Evolutionary conservation across 2,329 filamentous ascomycete genomes (phyloP).

Genomic region (Domatiomyces globalis): DNA sequence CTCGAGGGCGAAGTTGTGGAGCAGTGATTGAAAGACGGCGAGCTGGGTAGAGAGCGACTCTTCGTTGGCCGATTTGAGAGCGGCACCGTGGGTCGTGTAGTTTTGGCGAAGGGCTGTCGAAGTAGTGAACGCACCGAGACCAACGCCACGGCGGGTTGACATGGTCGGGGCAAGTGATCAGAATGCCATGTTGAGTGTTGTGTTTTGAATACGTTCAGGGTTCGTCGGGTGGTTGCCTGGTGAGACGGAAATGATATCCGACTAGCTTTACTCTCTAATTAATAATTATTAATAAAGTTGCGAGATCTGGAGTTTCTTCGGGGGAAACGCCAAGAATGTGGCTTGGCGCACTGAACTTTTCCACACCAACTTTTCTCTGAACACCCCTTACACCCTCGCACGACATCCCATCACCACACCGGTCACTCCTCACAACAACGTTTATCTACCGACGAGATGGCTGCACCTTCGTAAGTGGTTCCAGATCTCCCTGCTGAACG

Average conservation of each 20-base stretch:
- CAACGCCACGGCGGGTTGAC: constrained; percentile 51
- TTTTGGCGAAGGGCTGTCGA: constrained; percentile 72
- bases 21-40: constrained; percentile 83
- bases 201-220: background rate
- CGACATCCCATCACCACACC: background rate
- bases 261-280: background rate
- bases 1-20: constrained; percentile 89
- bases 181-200: background rate
- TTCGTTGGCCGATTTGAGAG: constrained; percentile 70
- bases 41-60: constrained; percentile 83
- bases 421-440: background rate
- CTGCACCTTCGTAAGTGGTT: constrained; percentile 43
- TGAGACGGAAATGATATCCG: background rate
- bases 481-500: constrained; percentile 26
- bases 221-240: background rate
- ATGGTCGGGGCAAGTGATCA: constrained; percentile 18
- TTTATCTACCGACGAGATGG: constrained; percentile 39
- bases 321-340: constrained; percentile 1
- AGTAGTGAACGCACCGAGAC: constrained; percentile 79
- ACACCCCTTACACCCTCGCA: background rate
- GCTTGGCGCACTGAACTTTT: background rate
- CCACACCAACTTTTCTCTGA: constrained; percentile 1
- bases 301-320: no score
- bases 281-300: no score
- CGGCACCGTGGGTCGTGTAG: constrained; percentile 78